Evolutionary conservation across 371 early-diverging fungal species (phyloP), one percentile per base, ranked within the genome.

Genomic region (Apophysomyces variabilis): DNA sequence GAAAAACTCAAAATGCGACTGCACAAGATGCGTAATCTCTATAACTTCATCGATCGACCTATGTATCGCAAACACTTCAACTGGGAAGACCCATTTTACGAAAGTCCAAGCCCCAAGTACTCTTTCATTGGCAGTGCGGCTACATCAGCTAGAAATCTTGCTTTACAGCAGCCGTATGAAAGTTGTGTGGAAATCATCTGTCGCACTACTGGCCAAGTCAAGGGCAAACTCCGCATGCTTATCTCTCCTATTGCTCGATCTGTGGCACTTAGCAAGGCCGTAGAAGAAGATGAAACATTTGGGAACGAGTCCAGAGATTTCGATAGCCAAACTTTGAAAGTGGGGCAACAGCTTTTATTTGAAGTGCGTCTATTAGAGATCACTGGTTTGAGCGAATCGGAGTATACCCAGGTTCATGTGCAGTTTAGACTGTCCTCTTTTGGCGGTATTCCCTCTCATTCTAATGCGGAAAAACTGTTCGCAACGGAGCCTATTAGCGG

Each of bases 71-170:
- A 89, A 35, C 92, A 93, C 60, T 87, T 92, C 66, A 90, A 89
- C 50, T 87, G 87, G 79, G 88, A 89, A 63, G 92, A 92, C 62
- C 92, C 92, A 0, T 92, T 93, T 66, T 91, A 87, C 61, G 89
- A 90, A 57, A 82, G 79, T 7, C 90, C 91, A 0, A 71, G 83
- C 7, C 89, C 89, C 1, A 78, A 79, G 12, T 93, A 81, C 65
- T 79, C 88, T 3, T 88, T 90, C 57, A 81, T 92, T 16, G 93
- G 92, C 12, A 75, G 82, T 4, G 88, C 90, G 0, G 70, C 80
- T 0, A 73, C 80, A 0, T 78, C 86, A 41, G 46, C 90, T 57
- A 75, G 80, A 8, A 83, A 78, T 45, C 71, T 91, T 5, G 66
- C 79, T 58, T 58, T 71, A 41, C 85, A 87, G 69, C 77, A 85